Evolutionary conservation across 305 asterid species (phyloP).

Genomic region (Lippia alba): DNA sequence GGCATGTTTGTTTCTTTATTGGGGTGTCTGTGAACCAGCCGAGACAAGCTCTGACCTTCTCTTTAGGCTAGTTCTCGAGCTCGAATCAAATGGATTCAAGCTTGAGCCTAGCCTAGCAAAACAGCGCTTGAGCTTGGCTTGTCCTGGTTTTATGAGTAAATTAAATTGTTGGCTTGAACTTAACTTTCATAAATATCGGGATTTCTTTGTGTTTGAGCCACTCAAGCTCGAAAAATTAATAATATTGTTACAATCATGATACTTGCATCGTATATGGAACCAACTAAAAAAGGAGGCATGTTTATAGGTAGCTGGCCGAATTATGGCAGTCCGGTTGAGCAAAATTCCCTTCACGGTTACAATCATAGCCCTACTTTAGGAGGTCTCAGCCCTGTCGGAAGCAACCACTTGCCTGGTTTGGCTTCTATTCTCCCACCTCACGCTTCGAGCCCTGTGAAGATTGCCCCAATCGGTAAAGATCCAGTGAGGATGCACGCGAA

Average conservation of each 20-base stretch:
- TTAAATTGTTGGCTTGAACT: no score
- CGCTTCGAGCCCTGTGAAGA: conserved; percentile 68
- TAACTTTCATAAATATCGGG: no score
- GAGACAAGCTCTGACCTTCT: no score
- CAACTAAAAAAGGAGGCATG: conserved; percentile 18
- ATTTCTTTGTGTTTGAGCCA: no score
- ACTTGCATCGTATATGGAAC: not conserved
- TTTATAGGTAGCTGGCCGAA: conserved; percentile 80
- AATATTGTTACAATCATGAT: conserved; percentile 8
- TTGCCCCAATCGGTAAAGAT: conserved; percentile 87
- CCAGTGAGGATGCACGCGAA: conserved; percentile 52
- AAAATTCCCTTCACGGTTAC: conserved; percentile 56
- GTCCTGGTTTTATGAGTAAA: no score
- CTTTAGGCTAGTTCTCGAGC: no score
- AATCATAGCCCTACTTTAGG: conserved; percentile 59
- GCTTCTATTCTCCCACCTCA: conserved; percentile 83
- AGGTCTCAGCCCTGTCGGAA: conserved; percentile 62
- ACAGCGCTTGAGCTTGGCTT: no score
- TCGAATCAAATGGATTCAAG: no score
- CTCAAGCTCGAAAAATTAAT: no score
- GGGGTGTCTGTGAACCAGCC: no score
- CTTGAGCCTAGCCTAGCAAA: no score
- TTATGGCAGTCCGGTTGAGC: conserved; percentile 86
- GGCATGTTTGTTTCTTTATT: conserved; percentile 44
- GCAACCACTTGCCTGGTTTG: conserved; percentile 69